Evolutionary conservation across 2,329 filamentous ascomycete species (phyloP), one percentile per base, ranked within the genome.

Genomic region (Microsporum audouinii): DNA sequence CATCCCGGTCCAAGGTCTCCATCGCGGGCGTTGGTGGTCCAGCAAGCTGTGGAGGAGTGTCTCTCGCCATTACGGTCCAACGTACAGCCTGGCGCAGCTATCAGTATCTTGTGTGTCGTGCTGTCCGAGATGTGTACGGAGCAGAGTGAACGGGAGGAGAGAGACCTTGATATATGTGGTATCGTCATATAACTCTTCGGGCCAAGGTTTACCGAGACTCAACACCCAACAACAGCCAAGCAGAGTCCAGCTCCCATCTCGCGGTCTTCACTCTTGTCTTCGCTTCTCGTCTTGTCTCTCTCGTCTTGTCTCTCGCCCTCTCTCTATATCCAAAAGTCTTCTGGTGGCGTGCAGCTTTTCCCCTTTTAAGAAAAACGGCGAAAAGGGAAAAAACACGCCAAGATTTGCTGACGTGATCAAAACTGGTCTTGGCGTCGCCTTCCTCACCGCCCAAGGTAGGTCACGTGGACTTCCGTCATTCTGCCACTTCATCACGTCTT

Each of bases 21-120:
- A 8, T 47, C 27, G 31, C 27, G 12, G 57, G n/a, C 17, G 58
- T 14, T 0, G 49, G n/a, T 33, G 14, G 36, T 6, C 49, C 17
- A 6, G 49, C 8, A n/a, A 45, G n/a, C 6, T 36, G 14, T 6
- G 43, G 8, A 14, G 14, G 3, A 29, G 27, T 29, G 57, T 60
- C 60, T 39, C 59, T 45, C 5, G 62, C 51, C 62, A 61, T 63
- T 23, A n/a, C 38, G 5, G 10, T 47, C n/a, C 2, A n/a, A 2
- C 17, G 17, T 43, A 12, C n/a, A n/a, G 7, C 4, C 39, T 23
- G 39, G 14, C 39, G 39, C 17, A 2, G 39, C 39, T 43, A 14
- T 43, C 39, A n/a, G n/a, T 43, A n/a, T n/a, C 12, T 14, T 43
- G 39, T 2, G 39, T n/a, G 39, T 43, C 39, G 6, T 43, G 39